Base-by-base conservation (phyloP, 805 yeast species). In the Candida pseudoglaebosa region DNA sequence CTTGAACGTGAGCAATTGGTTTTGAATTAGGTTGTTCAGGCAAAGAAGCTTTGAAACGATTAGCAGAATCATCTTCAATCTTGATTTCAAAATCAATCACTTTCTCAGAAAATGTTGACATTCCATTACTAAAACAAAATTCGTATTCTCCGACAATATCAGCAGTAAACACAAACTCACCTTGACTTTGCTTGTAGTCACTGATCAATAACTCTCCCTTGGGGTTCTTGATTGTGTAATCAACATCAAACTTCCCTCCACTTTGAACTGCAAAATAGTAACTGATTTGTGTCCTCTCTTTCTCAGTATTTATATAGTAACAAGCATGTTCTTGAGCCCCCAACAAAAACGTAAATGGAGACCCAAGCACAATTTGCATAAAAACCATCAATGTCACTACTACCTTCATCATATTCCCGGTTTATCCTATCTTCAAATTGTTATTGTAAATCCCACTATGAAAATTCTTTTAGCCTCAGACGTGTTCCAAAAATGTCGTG, bases 241-340 rank as follows among this genome's bases (percentile, higher is more conserved):
- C 93, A 38, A 83, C 81, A 56, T 86, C 95, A 53, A 82, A 84
- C 28, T 83, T 66, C 14, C 93, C 88, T 40, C 90, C 93, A 24
- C 82, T 65, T 63, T 83, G 84, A 48, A 88, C 95, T 12, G 95
- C 87, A 70, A 85, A 87, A 57, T 84, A 82, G 59, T 79, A 87
- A 28, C 83, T 82, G 40, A 88, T 71, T 43, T 73, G 77, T 34
- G 83, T 66, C 49, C 73, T 70, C 4, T 77, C 76, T 43, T 73
- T 66, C 37, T 74, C 73, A 40, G 88, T 83, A 57, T 80, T 76
- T 22, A 82, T 73, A 61, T 82, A 85, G 63, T 71, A 85, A 57
- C 96, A 87, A 36, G 79, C 65, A 42, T 70, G 69, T 41, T 82
- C 93, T 50, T 80, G 82, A 10, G 95, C 87, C n/a, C 81, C 81